Percentiles rank a stretch among this genome's conserved stretches.
Conservation (phyloP, 2,329 filamentous ascomycete genomes). For the Nemania diffusa region DNA sequence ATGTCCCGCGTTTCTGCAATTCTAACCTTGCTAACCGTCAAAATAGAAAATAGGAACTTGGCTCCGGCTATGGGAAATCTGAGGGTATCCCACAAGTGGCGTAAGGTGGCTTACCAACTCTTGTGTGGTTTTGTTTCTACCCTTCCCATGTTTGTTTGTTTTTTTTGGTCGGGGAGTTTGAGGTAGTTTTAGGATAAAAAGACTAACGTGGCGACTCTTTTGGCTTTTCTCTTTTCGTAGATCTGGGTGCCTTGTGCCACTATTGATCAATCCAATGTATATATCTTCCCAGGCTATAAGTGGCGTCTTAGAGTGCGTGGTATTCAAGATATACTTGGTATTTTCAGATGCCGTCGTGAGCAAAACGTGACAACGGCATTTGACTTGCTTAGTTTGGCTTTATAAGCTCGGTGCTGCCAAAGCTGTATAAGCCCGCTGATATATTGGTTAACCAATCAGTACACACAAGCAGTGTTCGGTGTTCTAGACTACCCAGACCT, state of each 20-base stretch:
- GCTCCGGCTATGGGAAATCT: slow-evolving; percentile 34
- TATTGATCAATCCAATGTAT: slow-evolving; percentile 21
- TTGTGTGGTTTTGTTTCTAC: not conserved
- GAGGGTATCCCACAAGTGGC: slow-evolving; percentile 34
- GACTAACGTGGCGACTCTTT: slow-evolving; percentile 11
- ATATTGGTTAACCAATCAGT: too few species aligned
- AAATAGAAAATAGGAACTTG: not conserved
- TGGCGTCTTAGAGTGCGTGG: slow-evolving; percentile 18
- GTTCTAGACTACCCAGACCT: not conserved
- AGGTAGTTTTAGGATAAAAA: slow-evolving; percentile 22
- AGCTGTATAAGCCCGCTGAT: not conserved
- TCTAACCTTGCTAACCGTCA: too few species aligned
- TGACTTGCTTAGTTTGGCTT: not conserved
- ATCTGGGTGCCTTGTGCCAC: slow-evolving; percentile 8
- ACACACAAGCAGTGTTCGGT: not conserved
- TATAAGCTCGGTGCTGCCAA: not conserved
- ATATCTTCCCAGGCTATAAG: slow-evolving; percentile 18
- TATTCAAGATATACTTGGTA: slow-evolving; percentile 5
- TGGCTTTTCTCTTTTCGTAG: not conserved
- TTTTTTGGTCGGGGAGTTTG: slow-evolving; percentile 28
- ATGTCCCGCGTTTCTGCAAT: too few species aligned
- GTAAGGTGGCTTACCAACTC: not conserved
- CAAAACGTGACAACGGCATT: slow-evolving; percentile 1
- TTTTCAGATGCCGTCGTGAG: not conserved
- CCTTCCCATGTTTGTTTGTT: not conserved